Conservation (phyloP, 2,329 filamentous ascomycete species). For the Cucurbitaria berberidis region DNA sequence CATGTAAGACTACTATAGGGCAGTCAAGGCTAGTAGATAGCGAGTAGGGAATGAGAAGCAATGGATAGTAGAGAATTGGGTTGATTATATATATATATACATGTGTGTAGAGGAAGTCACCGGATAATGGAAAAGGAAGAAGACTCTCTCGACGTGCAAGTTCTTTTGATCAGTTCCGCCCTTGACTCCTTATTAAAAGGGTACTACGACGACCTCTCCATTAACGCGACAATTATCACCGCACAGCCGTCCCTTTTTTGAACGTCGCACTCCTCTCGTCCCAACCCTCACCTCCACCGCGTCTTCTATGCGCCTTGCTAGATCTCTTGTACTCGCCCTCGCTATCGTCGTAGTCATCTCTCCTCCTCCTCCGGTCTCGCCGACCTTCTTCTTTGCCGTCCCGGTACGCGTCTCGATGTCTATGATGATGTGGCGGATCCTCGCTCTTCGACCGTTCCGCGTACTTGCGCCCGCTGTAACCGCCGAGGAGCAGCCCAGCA, state of each 20-base stretch:
- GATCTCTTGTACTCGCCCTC: conserved; percentile 6
- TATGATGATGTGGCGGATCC: conserved; percentile 5
- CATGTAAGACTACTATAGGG: too few species aligned
- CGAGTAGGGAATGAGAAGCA: too few species aligned
- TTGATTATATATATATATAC: too few species aligned
- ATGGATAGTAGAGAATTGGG: too few species aligned
- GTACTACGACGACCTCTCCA: neutral
- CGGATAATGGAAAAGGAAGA: too few species aligned
- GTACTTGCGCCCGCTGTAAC: conserved; percentile 52
- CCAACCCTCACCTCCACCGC: conserved; percentile 34
- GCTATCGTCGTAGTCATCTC: conserved; percentile 33
- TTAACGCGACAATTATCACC: conserved; percentile 47
- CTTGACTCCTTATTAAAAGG: too few species aligned
- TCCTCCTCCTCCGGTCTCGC: conserved; percentile 36
- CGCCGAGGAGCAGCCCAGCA: conserved; percentile 49
- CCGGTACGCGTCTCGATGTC: conserved; percentile 24
- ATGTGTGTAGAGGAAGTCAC: too few species aligned
- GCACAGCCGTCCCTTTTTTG: conserved; percentile 67
- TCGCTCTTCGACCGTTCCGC: conserved; percentile 40
- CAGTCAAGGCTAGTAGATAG: too few species aligned
- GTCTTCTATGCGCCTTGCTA: conserved; percentile 38
- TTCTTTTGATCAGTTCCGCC: too few species aligned
- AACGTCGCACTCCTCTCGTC: conserved; percentile 44
- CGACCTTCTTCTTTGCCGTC: conserved; percentile 22
- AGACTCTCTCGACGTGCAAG: too few species aligned